Percentiles rank a stretch among this genome's conserved stretches.
phyloP scores from a whole-genome alignment of 164 flowering plant genomes.

The Magnolia officinalis region DNA sequence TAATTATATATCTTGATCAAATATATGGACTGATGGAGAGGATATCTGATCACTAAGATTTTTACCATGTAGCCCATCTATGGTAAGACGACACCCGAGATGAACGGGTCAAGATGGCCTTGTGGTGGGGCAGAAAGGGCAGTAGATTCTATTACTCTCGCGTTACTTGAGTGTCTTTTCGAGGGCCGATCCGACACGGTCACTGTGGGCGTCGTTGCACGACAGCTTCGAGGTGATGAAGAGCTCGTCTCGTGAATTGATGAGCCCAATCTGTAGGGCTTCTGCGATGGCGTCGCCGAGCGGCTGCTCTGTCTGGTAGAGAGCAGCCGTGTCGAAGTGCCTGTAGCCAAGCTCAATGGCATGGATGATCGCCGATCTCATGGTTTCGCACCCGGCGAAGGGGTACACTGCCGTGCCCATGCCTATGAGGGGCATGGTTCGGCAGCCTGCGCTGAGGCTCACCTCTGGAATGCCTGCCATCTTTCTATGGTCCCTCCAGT shows the following conservation, averaged over 20 bases:
- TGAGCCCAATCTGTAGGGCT: slow-evolving; percentile 23
- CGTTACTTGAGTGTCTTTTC: slow-evolving; percentile 22
- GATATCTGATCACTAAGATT: too few species aligned
- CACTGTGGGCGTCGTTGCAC: slow-evolving; percentile 23
- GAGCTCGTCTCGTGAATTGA: slow-evolving; percentile 25
- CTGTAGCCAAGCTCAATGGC: slow-evolving; percentile 31
- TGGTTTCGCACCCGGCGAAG: slow-evolving; percentile 1
- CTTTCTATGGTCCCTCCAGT: not conserved
- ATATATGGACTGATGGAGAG: too few species aligned
- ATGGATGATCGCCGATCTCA: slow-evolving; percentile 8
- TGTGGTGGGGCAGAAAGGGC: too few species aligned
- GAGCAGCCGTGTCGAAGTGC: slow-evolving; percentile 26
- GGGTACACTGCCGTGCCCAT: slow-evolving; percentile 23
- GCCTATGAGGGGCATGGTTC: slow-evolving; percentile 20
- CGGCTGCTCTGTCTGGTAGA: slow-evolving; percentile 20
- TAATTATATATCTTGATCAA: too few species aligned
- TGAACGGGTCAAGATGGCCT: too few species aligned
- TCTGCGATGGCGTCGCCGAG: slow-evolving; percentile 33
- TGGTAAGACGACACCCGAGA: too few species aligned
- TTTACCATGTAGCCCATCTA: too few species aligned
- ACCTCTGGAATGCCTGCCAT: slow-evolving; percentile 1
- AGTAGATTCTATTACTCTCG: too few species aligned
- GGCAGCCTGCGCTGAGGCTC: slow-evolving; percentile 5
- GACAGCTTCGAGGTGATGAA: slow-evolving; percentile 31
- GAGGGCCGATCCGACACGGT: slow-evolving; percentile 31